Evolutionary conservation across 192 early-diverging fungal genomes (phyloP), one percentile per base, ranked within the genome.

Genomic region (Dissophora ornata): DNA sequence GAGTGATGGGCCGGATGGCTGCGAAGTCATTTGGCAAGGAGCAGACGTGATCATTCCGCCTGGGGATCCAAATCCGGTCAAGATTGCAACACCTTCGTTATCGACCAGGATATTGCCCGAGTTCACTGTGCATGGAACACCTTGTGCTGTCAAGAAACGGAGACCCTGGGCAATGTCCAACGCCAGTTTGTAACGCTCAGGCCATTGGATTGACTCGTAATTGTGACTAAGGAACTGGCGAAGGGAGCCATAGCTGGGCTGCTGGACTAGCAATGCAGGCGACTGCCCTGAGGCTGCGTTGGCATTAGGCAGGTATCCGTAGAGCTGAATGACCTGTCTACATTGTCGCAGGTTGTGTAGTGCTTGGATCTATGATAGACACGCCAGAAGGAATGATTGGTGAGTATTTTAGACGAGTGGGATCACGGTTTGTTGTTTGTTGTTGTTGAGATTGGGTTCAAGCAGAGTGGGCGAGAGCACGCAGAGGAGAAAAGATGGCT

Each of bases 141-240:
- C 50, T 18, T 67, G 63, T 3, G 26, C 22, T 3, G 54, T 54
- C 29, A 77, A 25, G 53, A 30, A 77, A 12, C 58, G 50, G 4
- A 77, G 34, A 12, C 73, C 73, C 34, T 77, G 73, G 19, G 73
- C 59, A 32, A 77, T 77, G 41, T 77, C 73, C 44, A 77, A 28
- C 3, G 57, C 73, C 2, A 77, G 40, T 38, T 67, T 77, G 42
- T 62, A 77, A 9, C 65, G 57, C 26, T 77, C 73, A 1, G 73
- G 73, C 73, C 73, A 77, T 34, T 77, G 73, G 45, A 77, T 54
- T 1, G 51, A 34, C 15, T 57, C 57, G 15, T 50, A 62, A 38
- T 67, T 50, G 3, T 65, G 57, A 19, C 59, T 63, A 6, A 77
- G 40, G 36, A 67, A 77, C 25, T 77, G 73, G 21, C 65, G 63